These are phyloP conservation scores for Talaromyces islandicus DNA, from an alignment of 2,329 filamentous ascomycete species.

Conservation along the genomic window DNA sequence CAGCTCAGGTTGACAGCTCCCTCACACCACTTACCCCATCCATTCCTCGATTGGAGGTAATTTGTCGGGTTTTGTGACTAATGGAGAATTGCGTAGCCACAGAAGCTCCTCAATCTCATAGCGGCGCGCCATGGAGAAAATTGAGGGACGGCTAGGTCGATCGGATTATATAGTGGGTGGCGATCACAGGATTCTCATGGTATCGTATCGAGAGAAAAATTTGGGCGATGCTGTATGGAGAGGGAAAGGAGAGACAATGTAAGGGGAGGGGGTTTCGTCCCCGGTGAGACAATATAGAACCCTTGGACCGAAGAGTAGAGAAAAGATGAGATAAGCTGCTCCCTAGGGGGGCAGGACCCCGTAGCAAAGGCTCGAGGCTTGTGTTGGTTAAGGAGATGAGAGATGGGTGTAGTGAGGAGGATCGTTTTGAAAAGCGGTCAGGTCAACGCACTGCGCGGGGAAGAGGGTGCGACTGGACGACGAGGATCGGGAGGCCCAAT, in stretches of 20 bases:
- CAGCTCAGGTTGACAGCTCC: background rate
- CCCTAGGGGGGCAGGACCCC: background rate
- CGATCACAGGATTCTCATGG: conserved; percentile 15
- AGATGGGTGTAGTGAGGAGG: background rate
- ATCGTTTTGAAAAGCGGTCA: background rate
- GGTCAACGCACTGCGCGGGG: background rate
- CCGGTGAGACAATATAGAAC: background rate
- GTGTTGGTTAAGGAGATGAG: background rate
- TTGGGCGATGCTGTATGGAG: background rate
- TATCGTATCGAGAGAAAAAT: background rate
- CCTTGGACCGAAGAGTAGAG: background rate
- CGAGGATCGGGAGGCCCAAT: background rate
- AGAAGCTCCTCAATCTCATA: conserved; percentile 75
- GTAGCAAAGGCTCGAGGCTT: background rate
- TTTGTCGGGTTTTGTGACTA: conserved; percentile 71
- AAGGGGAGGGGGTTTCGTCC: background rate
- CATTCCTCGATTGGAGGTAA: conserved; percentile 86
- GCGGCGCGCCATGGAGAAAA: conserved; percentile 41
- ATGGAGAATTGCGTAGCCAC: conserved; percentile 70
- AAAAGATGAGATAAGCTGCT: background rate
- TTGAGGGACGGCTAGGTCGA: conserved; percentile 15
- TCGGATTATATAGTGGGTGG: background rate
- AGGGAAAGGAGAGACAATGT: background rate
- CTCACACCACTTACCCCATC: conserved; percentile 69
- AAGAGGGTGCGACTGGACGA: background rate